A percentile compares a stretch with the other conserved stretches of the same genome.
Conservation (phyloP, 2,329 filamentous ascomycete species). For the Colletotrichum gigasporum region DNA sequence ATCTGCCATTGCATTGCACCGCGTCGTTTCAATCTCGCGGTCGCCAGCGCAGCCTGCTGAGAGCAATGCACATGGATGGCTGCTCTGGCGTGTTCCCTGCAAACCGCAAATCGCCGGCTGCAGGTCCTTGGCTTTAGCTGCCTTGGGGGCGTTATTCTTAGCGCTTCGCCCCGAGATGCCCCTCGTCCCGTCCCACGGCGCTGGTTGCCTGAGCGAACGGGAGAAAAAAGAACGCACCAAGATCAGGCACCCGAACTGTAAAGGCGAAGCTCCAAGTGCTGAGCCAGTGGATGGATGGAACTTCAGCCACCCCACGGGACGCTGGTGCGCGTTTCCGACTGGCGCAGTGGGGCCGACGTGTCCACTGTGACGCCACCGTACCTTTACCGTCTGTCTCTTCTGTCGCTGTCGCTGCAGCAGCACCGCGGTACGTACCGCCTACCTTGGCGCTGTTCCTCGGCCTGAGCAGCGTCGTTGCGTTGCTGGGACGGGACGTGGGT, state of each 20-base stretch:
- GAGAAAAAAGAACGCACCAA: slow-evolving; percentile 3
- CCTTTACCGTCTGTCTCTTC: too few species aligned
- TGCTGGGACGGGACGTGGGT: slow-evolving; percentile 24
- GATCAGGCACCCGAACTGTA: neutral
- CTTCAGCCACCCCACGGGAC: slow-evolving; percentile 26
- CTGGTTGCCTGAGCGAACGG: slow-evolving; percentile 12
- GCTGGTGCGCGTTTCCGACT: slow-evolving; percentile 26
- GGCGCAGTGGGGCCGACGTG: slow-evolving; percentile 15
- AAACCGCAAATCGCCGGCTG: too few species aligned
- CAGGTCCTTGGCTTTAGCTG: neutral
- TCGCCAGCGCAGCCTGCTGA: neutral
- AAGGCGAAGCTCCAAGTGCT: too few species aligned
- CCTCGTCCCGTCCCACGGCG: neutral
- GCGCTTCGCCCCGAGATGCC: too few species aligned
- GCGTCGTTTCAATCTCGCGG: slow-evolving; percentile 10
- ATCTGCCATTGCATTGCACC: neutral
- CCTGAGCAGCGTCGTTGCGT: too few species aligned
- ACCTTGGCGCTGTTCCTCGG: too few species aligned
- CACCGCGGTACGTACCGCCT: neutral
- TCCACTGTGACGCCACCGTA: slow-evolving; percentile 24
- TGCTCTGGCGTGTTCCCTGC: slow-evolving; percentile 13
- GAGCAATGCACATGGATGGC: slow-evolving; percentile 13
- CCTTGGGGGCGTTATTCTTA: slow-evolving; percentile 1
- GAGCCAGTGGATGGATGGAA: neutral
- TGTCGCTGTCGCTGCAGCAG: too few species aligned